These are phyloP conservation scores for Penicillium goetzii DNA, from an alignment of 495 filamentous ascomycete genomes.

Conservation along the genomic window DNA sequence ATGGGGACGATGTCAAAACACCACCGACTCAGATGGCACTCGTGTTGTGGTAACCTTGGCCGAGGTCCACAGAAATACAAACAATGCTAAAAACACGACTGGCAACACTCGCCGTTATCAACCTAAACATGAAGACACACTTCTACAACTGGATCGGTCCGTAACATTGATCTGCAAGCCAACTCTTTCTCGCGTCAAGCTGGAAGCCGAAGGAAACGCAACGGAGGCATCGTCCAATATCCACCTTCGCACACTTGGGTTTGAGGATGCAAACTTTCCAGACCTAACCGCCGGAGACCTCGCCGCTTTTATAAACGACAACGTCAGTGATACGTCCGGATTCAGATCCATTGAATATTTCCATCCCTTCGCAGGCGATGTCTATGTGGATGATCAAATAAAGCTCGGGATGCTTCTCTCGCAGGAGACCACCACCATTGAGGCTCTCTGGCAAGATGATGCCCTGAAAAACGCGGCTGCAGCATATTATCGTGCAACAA, in stretches of 20 bases:
- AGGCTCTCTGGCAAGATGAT: conserved; percentile 5
- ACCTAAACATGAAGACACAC: not conserved
- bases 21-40: not conserved
- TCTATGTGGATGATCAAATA: not conserved
- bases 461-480: conserved; percentile 1
- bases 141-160: not conserved
- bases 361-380: not conserved
- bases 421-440: not conserved
- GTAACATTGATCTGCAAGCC: conserved; percentile 17
- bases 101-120: not conserved
- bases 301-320: not conserved
- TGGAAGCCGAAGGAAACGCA: conserved; percentile 15
- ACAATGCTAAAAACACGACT: not conserved
- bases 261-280: not conserved
- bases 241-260: not conserved
- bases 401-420: conserved; percentile 8
- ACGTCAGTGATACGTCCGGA: not conserved
- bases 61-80: not conserved
- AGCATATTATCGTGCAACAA: conserved; percentile 16
- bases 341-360: conserved; percentile 4
- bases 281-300: not conserved
- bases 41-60: conserved; percentile 9
- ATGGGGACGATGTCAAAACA: conserved; percentile 1
- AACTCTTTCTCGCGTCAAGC: conserved; percentile 7
- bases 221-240: conserved; percentile 2